Evolutionary conservation across 1,284 basidiomycete genomes (phyloP).

Genomic region (Apiotrichum laibachii): DNA sequence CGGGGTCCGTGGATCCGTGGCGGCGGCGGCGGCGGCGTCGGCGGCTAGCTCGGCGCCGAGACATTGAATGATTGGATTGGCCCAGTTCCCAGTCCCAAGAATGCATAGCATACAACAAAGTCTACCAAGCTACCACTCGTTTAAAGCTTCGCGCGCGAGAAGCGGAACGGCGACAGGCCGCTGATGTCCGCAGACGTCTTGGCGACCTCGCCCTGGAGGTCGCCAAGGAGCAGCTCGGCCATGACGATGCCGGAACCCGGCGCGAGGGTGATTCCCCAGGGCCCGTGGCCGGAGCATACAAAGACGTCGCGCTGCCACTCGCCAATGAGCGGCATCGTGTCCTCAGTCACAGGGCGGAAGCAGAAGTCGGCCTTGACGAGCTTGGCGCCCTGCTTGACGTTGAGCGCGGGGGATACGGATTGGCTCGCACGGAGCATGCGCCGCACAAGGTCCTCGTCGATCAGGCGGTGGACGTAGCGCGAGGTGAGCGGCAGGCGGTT

Average conservation of each 20-base stretch:
- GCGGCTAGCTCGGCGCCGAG: too few relatives aligned
- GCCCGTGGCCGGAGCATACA: constrained; percentile 13
- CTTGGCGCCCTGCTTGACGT: constrained; percentile 11
- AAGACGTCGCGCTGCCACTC: constrained; percentile 13
- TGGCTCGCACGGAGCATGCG: constrained; percentile 13
- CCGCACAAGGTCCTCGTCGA: constrained; percentile 12
- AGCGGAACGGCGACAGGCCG: constrained; percentile 14
- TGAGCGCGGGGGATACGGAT: constrained; percentile 11
- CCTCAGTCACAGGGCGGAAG: constrained; percentile 16
- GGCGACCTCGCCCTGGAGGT: constrained; percentile 2
- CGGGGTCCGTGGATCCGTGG: too few relatives aligned
- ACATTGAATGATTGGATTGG: too few relatives aligned
- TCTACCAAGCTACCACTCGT: neutral
- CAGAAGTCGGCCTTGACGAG: constrained; percentile 18
- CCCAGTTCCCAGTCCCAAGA: too few relatives aligned
- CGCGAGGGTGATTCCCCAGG: constrained; percentile 21
- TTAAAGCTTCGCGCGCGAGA: constrained; percentile 11
- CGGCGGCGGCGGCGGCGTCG: too few relatives aligned
- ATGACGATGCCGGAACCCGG: constrained; percentile 15
- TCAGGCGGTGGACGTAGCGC: constrained; percentile 3
- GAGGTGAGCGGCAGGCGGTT: constrained; percentile 15
- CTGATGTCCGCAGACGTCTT: constrained; percentile 13
- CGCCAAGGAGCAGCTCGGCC: constrained; percentile 10
- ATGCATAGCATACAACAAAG: neutral
- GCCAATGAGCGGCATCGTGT: constrained; percentile 16